Evolutionary conservation across 805 yeast species (phyloP).

Genomic region (Sungouiella thailandica): DNA sequence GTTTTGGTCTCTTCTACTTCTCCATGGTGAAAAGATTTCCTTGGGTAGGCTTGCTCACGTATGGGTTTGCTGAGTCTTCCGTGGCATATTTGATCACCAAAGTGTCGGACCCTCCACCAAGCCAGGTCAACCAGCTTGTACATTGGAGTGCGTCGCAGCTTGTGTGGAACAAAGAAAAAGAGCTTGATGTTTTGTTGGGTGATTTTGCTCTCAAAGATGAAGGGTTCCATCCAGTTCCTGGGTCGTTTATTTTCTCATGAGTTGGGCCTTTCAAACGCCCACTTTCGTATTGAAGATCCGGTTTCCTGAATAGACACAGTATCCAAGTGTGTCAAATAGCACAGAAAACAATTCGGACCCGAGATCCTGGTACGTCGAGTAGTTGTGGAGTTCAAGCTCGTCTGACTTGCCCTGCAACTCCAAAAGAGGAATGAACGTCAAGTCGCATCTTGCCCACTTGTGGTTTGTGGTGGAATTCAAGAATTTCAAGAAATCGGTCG

Average conservation of each 20-base stretch:
- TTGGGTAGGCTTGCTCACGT: conserved; percentile 41
- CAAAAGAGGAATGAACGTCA: conserved; percentile 33
- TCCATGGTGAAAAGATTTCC: conserved; percentile 38
- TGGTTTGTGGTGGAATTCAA: conserved; percentile 28
- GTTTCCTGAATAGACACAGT: conserved; percentile 36
- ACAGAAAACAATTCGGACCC: conserved; percentile 7
- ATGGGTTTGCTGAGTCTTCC: conserved; percentile 50
- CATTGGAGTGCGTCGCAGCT: conserved; percentile 29
- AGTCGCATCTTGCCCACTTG: conserved; percentile 32
- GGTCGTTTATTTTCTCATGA: conserved; percentile 13
- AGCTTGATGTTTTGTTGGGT: conserved; percentile 17
- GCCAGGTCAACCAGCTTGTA: conserved; percentile 17
- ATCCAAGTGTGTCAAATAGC: conserved; percentile 22
- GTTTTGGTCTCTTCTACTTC: conserved; percentile 49
- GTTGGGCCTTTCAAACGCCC: conserved; percentile 4
- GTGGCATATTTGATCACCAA: conserved; percentile 52
- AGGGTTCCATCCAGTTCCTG: conserved; percentile 23
- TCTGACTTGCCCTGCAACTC: conserved; percentile 29
- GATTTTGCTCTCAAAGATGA: conserved; percentile 16
- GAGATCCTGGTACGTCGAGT: conserved; percentile 12
- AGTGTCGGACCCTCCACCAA: conserved; percentile 43
- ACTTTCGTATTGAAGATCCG: conserved; percentile 19
- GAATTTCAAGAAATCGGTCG: conserved; percentile 9
- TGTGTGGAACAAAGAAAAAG: conserved; percentile 25
- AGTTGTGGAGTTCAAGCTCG: conserved; percentile 27